phyloP scores from a whole-genome alignment of 768 basidiomycete species.

The Phanerodontia chrysosporium region DNA sequence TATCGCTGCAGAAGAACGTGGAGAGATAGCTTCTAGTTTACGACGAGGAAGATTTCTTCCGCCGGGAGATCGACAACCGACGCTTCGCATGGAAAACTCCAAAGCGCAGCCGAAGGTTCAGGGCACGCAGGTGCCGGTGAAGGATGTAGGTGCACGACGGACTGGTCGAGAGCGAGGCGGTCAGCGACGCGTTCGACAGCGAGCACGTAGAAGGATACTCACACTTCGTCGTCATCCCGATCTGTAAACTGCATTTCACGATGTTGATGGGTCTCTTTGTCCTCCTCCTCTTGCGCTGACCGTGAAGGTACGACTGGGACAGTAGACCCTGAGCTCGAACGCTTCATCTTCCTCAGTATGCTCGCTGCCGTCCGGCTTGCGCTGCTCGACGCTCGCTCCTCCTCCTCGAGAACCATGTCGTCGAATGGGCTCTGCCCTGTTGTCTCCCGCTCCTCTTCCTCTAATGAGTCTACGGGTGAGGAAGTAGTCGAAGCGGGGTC shows the following conservation, averaged over 20 bases:
- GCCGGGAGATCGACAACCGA: conserved; percentile 17
- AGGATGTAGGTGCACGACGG: conserved; percentile 56
- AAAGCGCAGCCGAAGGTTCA: conserved; percentile 52
- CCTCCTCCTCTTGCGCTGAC: conserved; percentile 1
- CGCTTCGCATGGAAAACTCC: conserved; percentile 51
- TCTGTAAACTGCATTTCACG: neutral
- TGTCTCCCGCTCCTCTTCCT: conserved; percentile 16
- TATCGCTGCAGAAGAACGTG: neutral
- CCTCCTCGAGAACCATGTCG: conserved; percentile 13
- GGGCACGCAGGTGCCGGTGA: conserved; percentile 57
- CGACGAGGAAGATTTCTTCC: conserved; percentile 11
- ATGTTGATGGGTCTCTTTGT: conserved; percentile 3
- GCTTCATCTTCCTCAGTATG: conserved; percentile 5
- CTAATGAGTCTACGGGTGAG: conserved; percentile 21
- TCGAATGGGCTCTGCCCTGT: conserved; percentile 19
- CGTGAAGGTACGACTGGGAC: neutral
- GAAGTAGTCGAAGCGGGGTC: conserved; percentile 17
- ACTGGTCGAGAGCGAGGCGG: conserved; percentile 24
- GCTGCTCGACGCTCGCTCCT: conserved; percentile 11
- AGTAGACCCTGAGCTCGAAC: neutral
- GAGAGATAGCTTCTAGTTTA: neutral
- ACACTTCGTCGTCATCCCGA: conserved; percentile 18
- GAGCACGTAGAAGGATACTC: conserved; percentile 11
- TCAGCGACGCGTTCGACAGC: neutral
- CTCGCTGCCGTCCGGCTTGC: conserved; percentile 1